Evolutionary conservation across 2,329 filamentous ascomycete species (phyloP), one percentile per base, ranked within the genome.

Genomic region (Zasmidium cellare): DNA sequence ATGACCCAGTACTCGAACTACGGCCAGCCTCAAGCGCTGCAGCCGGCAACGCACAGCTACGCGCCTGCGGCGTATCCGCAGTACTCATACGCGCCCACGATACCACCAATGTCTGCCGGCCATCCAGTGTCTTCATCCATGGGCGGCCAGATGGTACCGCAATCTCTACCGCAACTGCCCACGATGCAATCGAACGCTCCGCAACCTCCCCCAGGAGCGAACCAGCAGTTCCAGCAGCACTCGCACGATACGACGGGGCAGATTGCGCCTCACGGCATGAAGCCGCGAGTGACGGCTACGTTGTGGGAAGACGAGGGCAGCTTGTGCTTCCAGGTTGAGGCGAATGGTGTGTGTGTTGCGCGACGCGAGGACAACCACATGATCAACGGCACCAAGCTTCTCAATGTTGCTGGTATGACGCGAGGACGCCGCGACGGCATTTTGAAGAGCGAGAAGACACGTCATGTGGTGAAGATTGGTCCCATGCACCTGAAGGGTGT

Each of bases 401-500:
- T 97, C 57, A 99, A 99, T 66, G 94, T 99, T 53, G 94, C 94
- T 51, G 93, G 94, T 12, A 99, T 99, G 94, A 99, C 94, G 14
- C 86, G 94, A 74, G 94, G 94, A 56, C 88, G 94, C 65, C 86
- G 94, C 70, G 94, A 99, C 71, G 94, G 94, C 49, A 97, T 99
- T 66, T 77, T 99, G 58, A 99, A 99, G 79, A 97, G 93, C 74
- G 94, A 97, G 77, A 99, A 97, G 77, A 86, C 92, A 57, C 87
- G 94, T 66, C 92, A 97, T 75, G 94, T 97, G 12, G 94, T 97
- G 60, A 99, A 99, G 79, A 97, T 99, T 73, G 94, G 94, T 0
- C 94, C 94, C 3, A 99, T 99, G 94, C 94, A 97, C 73, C 79
- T 99, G 46, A 99, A 99, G 79, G 94, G 94, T 71, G 92, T 96